Percentiles rank a stretch among this genome's conserved stretches.
Evolutionary conservation across 805 yeast species (phyloP).

Genomic region (Suhomyces tanzawaensis): DNA sequence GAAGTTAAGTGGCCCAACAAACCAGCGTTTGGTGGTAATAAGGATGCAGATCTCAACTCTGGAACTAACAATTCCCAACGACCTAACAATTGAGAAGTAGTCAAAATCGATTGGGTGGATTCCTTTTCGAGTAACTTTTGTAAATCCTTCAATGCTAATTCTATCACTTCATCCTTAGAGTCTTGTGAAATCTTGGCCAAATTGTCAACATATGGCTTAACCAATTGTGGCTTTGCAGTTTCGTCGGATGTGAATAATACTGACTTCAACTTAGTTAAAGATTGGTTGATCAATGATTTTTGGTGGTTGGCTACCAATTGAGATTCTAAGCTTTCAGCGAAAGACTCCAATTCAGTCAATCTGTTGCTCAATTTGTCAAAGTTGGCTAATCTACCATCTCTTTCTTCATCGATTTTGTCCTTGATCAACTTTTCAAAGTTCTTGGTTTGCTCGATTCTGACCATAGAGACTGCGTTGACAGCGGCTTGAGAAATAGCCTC

Average conservation of each 20-base stretch:
- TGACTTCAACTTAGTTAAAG: constrained; percentile 33
- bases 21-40: constrained; percentile 95
- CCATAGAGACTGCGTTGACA: constrained; percentile 65
- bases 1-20: constrained; percentile 88
- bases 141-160: constrained; percentile 33
- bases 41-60: constrained; percentile 82
- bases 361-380: constrained; percentile 58
- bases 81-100: constrained; percentile 72
- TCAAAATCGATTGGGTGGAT: constrained; percentile 55
- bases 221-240: constrained; percentile 23
- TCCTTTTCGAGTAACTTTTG: constrained; percentile 34
- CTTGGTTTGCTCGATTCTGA: constrained; percentile 66
- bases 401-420: constrained; percentile 51
- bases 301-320: constrained; percentile 35
- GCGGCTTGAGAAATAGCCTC: constrained; percentile 67
- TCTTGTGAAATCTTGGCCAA: constrained; percentile 21
- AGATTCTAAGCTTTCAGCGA: constrained; percentile 44
- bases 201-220: constrained; percentile 39
- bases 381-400: constrained; percentile 74
- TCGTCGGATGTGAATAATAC: constrained; percentile 22
- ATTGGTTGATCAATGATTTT: constrained; percentile 29
- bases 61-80: constrained; percentile 81
- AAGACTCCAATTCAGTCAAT: constrained; percentile 53
- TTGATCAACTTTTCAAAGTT: constrained; percentile 59
- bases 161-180: constrained; percentile 34